Percentiles rank a stretch among this genome's conserved stretches.
These are phyloP conservation scores for Mycena filopes DNA, from an alignment of 768 basidiomycete genomes.

Conservation along the genomic window DNA sequence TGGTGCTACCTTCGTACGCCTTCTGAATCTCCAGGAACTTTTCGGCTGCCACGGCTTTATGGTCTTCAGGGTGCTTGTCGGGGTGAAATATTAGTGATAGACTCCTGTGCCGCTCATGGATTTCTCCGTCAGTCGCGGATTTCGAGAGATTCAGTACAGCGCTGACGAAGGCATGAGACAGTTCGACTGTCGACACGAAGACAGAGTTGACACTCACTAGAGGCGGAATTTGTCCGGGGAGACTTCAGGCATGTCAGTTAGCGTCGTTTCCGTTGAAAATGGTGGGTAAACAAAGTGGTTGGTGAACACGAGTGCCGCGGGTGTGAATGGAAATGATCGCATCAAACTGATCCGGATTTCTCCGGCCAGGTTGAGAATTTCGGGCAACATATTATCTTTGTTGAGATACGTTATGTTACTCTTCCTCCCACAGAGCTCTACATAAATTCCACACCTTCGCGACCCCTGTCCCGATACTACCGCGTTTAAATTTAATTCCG, in stretches of 20 bases:
- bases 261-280: too few species aligned
- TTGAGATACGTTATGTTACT: background rate
- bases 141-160: conserved; percentile 77
- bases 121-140: conserved; percentile 72
- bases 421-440: conserved; percentile 57
- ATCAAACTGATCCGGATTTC: background rate
- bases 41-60: conserved; percentile 68
- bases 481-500: background rate
- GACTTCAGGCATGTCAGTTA: background rate
- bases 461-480: conserved; percentile 79
- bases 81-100: conserved; percentile 87
- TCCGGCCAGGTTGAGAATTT: too few species aligned
- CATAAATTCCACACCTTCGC: conserved; percentile 78
- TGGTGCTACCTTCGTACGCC: conserved; percentile 76
- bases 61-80: conserved; percentile 75
- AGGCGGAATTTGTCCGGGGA: conserved; percentile 12
- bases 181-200: conserved; percentile 1
- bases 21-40: conserved; percentile 83
- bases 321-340: too few species aligned
- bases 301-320: too few species aligned
- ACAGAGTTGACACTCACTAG: conserved; percentile 33
- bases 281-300: too few species aligned
- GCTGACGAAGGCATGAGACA: conserved; percentile 48
- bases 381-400: too few species aligned
- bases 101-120: conserved; percentile 77